Conservation (phyloP, 108 stramenopile species). For the Fragilariopsis cylindrus region DNA sequence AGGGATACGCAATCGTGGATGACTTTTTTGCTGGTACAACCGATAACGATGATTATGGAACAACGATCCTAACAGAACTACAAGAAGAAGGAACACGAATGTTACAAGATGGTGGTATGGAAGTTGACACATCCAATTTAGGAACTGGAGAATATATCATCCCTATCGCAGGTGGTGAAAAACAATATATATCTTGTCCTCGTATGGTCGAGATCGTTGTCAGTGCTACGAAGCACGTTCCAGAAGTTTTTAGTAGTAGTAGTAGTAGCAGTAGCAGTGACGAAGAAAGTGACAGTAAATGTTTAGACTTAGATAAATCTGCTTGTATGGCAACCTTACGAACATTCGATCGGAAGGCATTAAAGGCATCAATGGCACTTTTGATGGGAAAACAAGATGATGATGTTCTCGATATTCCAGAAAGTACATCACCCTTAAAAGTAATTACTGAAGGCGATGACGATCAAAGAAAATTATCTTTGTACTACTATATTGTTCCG, state of each 20-base stretch:
- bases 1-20: constrained; percentile 37
- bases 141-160: constrained; percentile 40
- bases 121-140: constrained; percentile 35
- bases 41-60: neutral
- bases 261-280: neutral
- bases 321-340: constrained; percentile 40
- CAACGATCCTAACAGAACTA: constrained; percentile 26
- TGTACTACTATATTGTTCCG: constrained; percentile 36
- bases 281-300: neutral
- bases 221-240: constrained; percentile 33
- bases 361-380: constrained; percentile 36
- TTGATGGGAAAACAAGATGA: constrained; percentile 28
- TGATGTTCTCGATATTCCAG: constrained; percentile 1
- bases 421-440: neutral
- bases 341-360: constrained; percentile 44
- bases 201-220: constrained; percentile 45
- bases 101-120: constrained; percentile 33
- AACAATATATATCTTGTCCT: constrained; percentile 40
- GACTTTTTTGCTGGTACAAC: constrained; percentile 25
- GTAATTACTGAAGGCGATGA: constrained; percentile 13
- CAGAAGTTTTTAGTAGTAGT: constrained; percentile 16
- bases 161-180: constrained; percentile 39
- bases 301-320: constrained; percentile 21
- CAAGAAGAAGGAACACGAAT: constrained; percentile 29
- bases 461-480: constrained; percentile 36